Evolutionary conservation across 768 basidiomycete genomes (phyloP).

Genomic region (Termitomyces titanicus): DNA sequence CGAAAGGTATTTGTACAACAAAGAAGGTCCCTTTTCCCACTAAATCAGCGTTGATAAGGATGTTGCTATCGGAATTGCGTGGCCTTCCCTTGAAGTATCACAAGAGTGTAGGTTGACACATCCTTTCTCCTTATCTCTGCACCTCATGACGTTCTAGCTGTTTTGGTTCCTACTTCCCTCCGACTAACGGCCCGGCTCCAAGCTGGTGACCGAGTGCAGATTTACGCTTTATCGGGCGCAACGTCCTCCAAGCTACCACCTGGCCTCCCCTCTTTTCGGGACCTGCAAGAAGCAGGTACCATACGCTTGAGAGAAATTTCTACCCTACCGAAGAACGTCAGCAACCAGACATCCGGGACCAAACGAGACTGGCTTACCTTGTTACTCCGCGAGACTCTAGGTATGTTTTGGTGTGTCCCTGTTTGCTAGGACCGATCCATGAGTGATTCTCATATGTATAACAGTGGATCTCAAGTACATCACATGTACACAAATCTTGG

Average conservation of each 20-base stretch:
- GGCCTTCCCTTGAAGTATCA: conserved; percentile 68
- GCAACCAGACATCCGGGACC: conserved; percentile 17
- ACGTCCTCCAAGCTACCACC: conserved; percentile 30
- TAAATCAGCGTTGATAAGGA: conserved; percentile 33
- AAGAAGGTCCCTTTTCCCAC: not conserved
- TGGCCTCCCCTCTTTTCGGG: conserved; percentile 48
- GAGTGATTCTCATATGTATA: conserved; percentile 8
- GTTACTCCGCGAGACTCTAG: conserved; percentile 62
- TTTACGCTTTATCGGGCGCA: conserved; percentile 46
- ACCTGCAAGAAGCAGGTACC: conserved; percentile 46
- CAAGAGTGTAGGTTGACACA: conserved; percentile 47
- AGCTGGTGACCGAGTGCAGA: conserved; percentile 42
- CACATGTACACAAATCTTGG: conserved; percentile 54
- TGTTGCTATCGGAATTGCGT: conserved; percentile 67
- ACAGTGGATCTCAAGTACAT: conserved; percentile 74
- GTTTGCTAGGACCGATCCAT: conserved; percentile 3
- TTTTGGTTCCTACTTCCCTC: conserved; percentile 53
- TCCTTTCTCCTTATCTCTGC: conserved; percentile 6
- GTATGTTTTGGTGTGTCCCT: conserved; percentile 34
- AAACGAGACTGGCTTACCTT: conserved; percentile 68
- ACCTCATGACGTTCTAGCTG: conserved; percentile 34
- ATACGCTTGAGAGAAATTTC: conserved; percentile 52
- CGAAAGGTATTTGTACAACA: conserved; percentile 23
- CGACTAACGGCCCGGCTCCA: conserved; percentile 58
- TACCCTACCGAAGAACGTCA: conserved; percentile 9